Evolutionary conservation across 2,329 filamentous ascomycete genomes (phyloP), one percentile per base, ranked within the genome.

Genomic region (Biscogniauxia sp.): DNA sequence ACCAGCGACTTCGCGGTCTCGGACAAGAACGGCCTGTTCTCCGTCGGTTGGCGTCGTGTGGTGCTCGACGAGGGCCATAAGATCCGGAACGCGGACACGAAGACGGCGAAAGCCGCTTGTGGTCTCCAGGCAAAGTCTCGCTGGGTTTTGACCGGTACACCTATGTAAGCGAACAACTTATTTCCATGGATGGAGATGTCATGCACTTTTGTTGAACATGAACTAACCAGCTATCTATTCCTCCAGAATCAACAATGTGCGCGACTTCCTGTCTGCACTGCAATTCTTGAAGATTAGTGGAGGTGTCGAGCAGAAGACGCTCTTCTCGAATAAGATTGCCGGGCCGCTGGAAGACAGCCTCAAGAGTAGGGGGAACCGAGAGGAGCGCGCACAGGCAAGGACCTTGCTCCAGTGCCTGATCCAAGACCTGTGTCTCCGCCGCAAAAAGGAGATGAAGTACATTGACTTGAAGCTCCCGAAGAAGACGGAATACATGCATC

Each of bases 381-480:
- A 73, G 5, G 86, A 85, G 1, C 82, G 87, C 81, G 87, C 17
- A 73, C 77, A 81, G 37, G 88, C 87, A 13, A 87, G 86, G 54
- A 75, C 82, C 11, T 78, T 94, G 3, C 81, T 96, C 3, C 90
- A 94, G 70, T 83, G 86, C 5, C 81, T 96, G 52, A 93, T 96
- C 86, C 82, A 82, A n/a, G 87, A 90, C 19, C 83, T 96, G 53
- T 95, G 91, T 68, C 80, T 97, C 20, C 85, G 93, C 45, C 86
- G 93, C 45, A 89, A 88, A 74, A 97, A 97, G 73, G 88, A 94
- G 59, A 96, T 97, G 92, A 83, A 83, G 5, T 96, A 96, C 70
- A 84, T 97, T 56, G 91, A 96, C 66, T 79, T 96, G 20, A 89
- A 87, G 63, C 80, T 96, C 8, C 92, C 93, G 0, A 80, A 87